Evolutionary conservation across 2,329 filamentous ascomycete genomes (phyloP), one percentile per base, ranked within the genome.

Genomic region (Gnomoniopsis smithogilvyi): DNA sequence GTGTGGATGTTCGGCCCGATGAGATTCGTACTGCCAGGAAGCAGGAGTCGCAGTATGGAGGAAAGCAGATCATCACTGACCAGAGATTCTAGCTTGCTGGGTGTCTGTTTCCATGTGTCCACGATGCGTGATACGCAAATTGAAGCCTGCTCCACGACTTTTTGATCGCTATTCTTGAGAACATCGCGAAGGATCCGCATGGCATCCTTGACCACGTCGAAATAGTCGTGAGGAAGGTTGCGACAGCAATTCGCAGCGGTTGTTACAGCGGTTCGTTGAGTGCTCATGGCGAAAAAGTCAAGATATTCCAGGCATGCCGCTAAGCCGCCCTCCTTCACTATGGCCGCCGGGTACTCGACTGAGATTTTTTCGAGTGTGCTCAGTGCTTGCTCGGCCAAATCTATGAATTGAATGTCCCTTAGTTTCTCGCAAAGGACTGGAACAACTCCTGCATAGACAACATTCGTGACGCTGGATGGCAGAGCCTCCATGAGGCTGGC

Each of bases 321-420:
- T 63, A 99, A 79, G 12, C 95, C 95, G 51, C 95, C 96, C 75
- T 98, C 95, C 54, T 93, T 90, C 48, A 99, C 95, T 66, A 99
- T 99, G 58, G 91, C 92, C 3, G 90, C 88, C 1, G 95, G 95
- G 69, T 96, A 99, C 70, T 99, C 95, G 58, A 94, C 86, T 0
- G 95, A 99, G 52, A 99, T 97, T 76, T 98, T 99, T 71, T 98
- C 93, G 55, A 99, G 79, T 0, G 95, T 99, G 77, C 92, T 99
- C 52, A 99, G 78, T 59, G 95, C 92, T 76, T 99, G 96, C 75
- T 99, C 95, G 41, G 96, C 96, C 56, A 99, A 80, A 73, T 99
- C 95, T 71, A 99, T 99, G 72, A 94, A 99, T 62, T 94, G 89
- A 49, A 98, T 98, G 74, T 98, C 93, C 62, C 98, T 80, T 33